Percentiles rank a stretch among this genome's conserved stretches.
phyloP scores from a whole-genome alignment of 164 flowering plant genomes.

The Sedum album region DNA sequence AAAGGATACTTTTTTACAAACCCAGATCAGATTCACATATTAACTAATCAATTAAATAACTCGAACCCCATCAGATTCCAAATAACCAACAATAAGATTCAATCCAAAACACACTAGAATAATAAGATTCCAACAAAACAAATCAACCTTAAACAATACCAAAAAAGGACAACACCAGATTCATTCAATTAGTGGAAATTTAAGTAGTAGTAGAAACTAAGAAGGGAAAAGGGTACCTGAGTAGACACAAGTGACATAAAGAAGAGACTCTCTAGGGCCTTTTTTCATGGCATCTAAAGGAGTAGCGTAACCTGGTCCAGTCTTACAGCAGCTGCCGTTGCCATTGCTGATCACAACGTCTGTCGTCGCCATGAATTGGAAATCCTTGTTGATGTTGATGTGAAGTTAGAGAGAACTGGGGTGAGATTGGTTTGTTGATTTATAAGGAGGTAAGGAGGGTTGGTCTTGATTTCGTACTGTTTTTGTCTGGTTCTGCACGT shows the following conservation, averaged over 20 bases:
- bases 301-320: constrained; percentile 79
- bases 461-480: not conserved
- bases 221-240: constrained; percentile 29
- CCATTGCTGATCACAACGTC: not conserved
- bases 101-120: too few species aligned
- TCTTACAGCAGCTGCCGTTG: constrained; percentile 44
- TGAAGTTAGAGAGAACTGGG: too few species aligned
- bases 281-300: constrained; percentile 86
- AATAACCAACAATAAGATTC: too few species aligned
- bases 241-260: constrained; percentile 79
- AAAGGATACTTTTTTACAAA: too few species aligned
- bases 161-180: not conserved
- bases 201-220: too few species aligned
- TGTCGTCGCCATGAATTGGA: not conserved
- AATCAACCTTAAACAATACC: not conserved
- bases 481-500: not conserved
- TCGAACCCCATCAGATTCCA: too few species aligned
- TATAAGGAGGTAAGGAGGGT: too few species aligned
- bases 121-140: too few species aligned
- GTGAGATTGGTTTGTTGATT: too few species aligned
- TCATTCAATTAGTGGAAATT: too few species aligned
- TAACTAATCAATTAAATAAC: not conserved
- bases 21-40: too few species aligned
- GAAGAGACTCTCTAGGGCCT: constrained; percentile 66
- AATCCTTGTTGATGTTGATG: too few species aligned